Evolutionary conservation across 2,329 filamentous ascomycete species (phyloP).

Genomic region (Eutypella sp.): DNA sequence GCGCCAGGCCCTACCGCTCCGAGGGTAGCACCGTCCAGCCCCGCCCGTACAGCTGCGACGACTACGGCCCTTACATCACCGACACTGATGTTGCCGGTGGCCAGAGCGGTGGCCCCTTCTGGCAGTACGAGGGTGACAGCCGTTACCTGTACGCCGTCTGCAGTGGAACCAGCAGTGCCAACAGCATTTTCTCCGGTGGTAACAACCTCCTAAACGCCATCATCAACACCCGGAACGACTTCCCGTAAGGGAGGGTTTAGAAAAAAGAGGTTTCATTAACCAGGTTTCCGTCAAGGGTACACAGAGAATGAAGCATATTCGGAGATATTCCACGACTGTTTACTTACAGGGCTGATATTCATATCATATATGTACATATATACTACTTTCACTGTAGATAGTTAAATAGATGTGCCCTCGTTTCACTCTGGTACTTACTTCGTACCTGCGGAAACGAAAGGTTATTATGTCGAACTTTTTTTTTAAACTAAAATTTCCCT

Average conservation of each 20-base stretch:
- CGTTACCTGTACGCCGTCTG: conserved; percentile 1
- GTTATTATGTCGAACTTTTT: too few species aligned
- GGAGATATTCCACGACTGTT: too few species aligned
- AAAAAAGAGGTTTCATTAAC: not conserved
- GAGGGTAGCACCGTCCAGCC: not conserved
- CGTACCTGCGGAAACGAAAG: too few species aligned
- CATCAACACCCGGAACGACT: not conserved
- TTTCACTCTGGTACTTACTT: too few species aligned
- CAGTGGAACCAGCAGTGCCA: not conserved
- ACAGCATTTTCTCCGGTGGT: not conserved
- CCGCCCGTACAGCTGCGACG: conserved; percentile 1
- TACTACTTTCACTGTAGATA: too few species aligned
- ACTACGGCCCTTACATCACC: conserved; percentile 1
- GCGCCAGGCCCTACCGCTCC: conserved; percentile 1
- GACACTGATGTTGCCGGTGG: conserved; percentile 1
- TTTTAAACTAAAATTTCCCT: too few species aligned
- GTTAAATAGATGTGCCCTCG: too few species aligned
- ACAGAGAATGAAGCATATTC: too few species aligned
- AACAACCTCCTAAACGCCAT: not conserved
- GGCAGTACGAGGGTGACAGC: not conserved
- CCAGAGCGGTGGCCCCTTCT: conserved; percentile 3
- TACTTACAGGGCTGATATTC: too few species aligned
- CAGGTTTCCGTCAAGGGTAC: too few species aligned
- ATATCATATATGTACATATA: too few species aligned
- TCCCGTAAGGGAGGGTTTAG: not conserved